These are phyloP conservation scores for Alopecurus myosuroides DNA, from an alignment of 176 grass and related monocot genomes.

Conservation along the genomic window DNA sequence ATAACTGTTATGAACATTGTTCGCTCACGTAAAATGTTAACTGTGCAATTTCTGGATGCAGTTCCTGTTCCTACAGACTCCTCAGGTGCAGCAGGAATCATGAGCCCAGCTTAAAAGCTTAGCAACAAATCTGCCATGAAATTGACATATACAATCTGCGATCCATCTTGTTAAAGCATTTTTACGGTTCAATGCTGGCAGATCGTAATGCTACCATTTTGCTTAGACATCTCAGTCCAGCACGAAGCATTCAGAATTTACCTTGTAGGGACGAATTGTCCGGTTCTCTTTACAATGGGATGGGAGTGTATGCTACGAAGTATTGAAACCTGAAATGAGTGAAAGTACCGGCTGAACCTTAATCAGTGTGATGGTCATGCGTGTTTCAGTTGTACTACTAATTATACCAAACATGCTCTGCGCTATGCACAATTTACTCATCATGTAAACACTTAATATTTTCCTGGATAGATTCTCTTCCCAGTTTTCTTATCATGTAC, in stretches of 20 bases:
- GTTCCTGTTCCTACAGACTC: slow-evolving; percentile 77
- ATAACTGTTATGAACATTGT: neutral
- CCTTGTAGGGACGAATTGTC: neutral
- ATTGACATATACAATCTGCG: neutral
- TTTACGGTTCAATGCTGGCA: neutral
- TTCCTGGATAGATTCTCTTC: too few relatives aligned
- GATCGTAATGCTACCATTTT: neutral
- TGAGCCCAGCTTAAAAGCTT: neutral
- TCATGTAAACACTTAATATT: too few relatives aligned
- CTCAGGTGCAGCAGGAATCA: slow-evolving; percentile 39
- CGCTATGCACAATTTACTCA: too few relatives aligned
- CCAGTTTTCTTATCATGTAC: too few relatives aligned
- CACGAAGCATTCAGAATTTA: neutral
- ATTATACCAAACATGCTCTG: too few relatives aligned
- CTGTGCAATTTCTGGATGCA: slow-evolving; percentile 24
- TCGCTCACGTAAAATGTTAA: neutral
- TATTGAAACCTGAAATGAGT: neutral
- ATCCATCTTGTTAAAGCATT: neutral
- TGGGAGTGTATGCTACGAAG: neutral
- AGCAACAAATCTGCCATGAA: neutral
- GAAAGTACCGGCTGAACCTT: neutral
- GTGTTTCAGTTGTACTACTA: neutral
- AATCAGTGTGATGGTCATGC: neutral
- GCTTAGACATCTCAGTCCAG: neutral
- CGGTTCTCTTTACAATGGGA: neutral